Conservation (phyloP, 2,329 filamentous ascomycete genomes). For the Colletotrichum orbiculare region DNA sequence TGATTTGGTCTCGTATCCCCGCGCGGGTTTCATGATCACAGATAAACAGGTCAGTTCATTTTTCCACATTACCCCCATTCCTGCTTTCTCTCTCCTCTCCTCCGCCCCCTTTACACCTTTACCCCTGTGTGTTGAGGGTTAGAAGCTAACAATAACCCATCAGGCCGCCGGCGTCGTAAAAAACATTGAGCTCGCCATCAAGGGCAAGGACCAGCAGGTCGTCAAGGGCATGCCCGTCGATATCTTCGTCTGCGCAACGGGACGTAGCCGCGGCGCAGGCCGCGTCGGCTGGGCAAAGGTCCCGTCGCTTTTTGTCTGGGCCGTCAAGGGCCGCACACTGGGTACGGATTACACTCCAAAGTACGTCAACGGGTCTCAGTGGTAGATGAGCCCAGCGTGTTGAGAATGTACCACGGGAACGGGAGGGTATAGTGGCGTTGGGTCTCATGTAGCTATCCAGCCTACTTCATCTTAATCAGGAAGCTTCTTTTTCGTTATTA, state of each 20-base stretch:
- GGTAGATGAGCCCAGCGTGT: constrained; percentile 42
- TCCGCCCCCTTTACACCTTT: no score
- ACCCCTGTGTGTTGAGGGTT: no score
- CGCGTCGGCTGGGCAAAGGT: constrained; percentile 59
- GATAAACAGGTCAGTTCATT: constrained; percentile 60
- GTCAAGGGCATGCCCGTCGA: constrained; percentile 63
- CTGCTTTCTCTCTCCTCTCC: no score
- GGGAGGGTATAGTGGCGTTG: no score
- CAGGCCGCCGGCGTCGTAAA: constrained; percentile 62
- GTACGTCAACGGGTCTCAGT: constrained; percentile 61
- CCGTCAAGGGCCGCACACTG: constrained; percentile 63
- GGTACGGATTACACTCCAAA: constrained; percentile 55
- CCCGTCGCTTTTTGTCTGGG: constrained; percentile 63
- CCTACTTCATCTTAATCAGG: no score
- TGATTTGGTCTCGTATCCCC: constrained; percentile 63
- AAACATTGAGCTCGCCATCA: constrained; percentile 62
- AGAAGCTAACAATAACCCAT: neutral
- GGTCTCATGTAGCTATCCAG: no score
- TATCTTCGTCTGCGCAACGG: constrained; percentile 59
- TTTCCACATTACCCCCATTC: no score
- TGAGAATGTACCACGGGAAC: neutral
- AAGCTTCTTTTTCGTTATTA: no score
- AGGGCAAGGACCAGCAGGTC: constrained; percentile 53
- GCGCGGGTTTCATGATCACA: constrained; percentile 69
- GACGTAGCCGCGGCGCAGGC: constrained; percentile 62